Evolutionary conservation across 2,329 filamentous ascomycete species (phyloP), one percentile per base, ranked within the genome.

Genomic region (Sporothrix sp.): DNA sequence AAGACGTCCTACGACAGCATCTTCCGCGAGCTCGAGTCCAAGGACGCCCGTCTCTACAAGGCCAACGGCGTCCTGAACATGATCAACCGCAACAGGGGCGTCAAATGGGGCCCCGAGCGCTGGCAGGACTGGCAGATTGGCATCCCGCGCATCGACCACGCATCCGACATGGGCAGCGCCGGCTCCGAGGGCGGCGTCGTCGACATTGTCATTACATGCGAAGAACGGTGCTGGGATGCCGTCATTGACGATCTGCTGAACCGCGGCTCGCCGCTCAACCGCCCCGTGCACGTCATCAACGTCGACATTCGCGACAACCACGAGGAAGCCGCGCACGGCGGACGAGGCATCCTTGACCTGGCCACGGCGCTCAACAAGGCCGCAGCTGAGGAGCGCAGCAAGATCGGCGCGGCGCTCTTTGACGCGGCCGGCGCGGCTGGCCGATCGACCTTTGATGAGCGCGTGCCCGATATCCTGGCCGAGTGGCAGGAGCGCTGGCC

Each of bases 241-340:
- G 93, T 98, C 30, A 78, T 98, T 10, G 93, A 98, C 61, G 91
- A 98, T 65, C 73, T 98, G 48, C 79, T 95, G 55, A 86, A 82
- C 60, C 80, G 94, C 55, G 93, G 91, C 7, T 81, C 85, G 0
- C 85, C 87, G 3, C 73, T 98, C 52, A 98, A 98, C 66, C 75
- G 88, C 2, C 90, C 93, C 0, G 93, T 98, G 0, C 93, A 98
- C 64, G 87, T 98, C 51, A 95, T 98, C 73, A 98, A 98, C 61
- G 85, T 98, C 50, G 93, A 98, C 65, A 98, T 98, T 62, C 91
- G 86, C 66, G 93, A 98, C 68, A 98, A 97, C 62, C 93, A 97
- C 62, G 91, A 98, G 65, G 93, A 98, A 67, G 93, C 93, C 0
- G 75, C 91, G 20, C 78, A 96, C 2, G 93, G 93, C 9, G 93